Evolutionary conservation across 2,329 filamentous ascomycete species (phyloP), one percentile per base, ranked within the genome.

Genomic region (Dichotomopilus funicola): DNA sequence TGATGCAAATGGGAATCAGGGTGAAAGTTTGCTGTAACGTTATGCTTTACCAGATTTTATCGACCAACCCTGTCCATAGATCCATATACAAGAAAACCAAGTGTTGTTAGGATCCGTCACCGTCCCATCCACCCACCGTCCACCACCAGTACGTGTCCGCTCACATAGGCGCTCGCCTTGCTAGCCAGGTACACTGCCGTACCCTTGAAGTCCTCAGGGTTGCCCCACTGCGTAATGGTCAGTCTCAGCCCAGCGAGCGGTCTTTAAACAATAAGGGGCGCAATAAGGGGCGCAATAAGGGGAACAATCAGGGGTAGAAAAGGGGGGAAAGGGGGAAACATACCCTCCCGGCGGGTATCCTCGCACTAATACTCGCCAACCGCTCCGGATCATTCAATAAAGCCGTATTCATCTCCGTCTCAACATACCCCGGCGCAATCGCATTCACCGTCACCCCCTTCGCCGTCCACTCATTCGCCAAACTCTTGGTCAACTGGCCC

Each of bases 101-200:
- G 11, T 4, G 9, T 7, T 10, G 9, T 44, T 11, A 27, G 11
- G 10, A 34, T 27, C 43, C 7, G 7, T 6, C 75, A 95, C 76
- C 89, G 78, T 1, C 88, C 90, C 90, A 95, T 95, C 90, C 89
- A 96, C 9, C 91, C 91, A 6, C 91, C 91, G 71, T 96, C 91
- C 47, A 96, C 88, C 33, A 88, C 86, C 63, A 96, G 67, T 5
- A 90, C 76, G 71, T 95, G 88, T 0, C 91, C 91, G 62, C 81
- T 89, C 40, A 95, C 86, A 73, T 95, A 95, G 8, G 76, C 81
- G 67, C 87, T 89, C n/a, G 86, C 87, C 67, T 74, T 78, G 65
- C 87, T 87, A 1, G 88, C 88, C 60, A 96, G 72, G 65, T 83
- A 95, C 34, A 95, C 86, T 0, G 86, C 79, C 0, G 82, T 85